phyloP scores from a whole-genome alignment of 2,329 filamentous ascomycete species.

The Cytospora paraplurivora region DNA sequence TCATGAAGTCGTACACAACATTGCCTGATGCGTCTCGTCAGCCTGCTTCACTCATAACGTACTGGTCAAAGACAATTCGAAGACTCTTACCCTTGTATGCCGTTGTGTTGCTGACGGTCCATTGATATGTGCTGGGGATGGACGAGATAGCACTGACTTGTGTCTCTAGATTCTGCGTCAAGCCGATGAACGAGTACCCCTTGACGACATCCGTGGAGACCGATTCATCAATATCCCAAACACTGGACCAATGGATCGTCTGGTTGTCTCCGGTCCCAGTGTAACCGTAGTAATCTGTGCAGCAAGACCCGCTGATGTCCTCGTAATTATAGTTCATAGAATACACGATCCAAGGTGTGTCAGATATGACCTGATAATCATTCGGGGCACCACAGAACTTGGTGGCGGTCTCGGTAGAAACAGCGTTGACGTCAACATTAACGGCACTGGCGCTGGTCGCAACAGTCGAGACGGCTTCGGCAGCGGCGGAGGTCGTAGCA shows the following conservation, averaged over 20 bases:
- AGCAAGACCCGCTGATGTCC: slow-evolving; percentile 42
- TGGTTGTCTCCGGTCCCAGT: slow-evolving; percentile 38
- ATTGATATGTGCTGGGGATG: slow-evolving; percentile 44
- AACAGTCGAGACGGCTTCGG: background rate
- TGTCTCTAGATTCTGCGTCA: slow-evolving; percentile 46
- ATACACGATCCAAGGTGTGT: slow-evolving; percentile 48
- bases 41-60: background rate
- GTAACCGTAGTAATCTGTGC: slow-evolving; percentile 42
- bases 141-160: slow-evolving; percentile 41
- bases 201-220: slow-evolving; percentile 43
- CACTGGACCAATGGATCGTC: slow-evolving; percentile 42
- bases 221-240: slow-evolving; percentile 42
- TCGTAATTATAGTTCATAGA: slow-evolving; percentile 49
- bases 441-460: background rate
- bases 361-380: slow-evolving; percentile 38
- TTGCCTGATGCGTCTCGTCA: slow-evolving; percentile 36
- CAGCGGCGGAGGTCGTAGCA: background rate
- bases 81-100: slow-evolving; percentile 39
- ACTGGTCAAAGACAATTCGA: background rate
- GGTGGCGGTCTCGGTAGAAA: slow-evolving; percentile 10
- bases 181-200: slow-evolving; percentile 48
- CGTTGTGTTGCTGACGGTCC: slow-evolving; percentile 44
- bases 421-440: slow-evolving; percentile 1
- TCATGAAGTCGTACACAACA: slow-evolving; percentile 49
- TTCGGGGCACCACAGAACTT: slow-evolving; percentile 33